Base-by-base conservation (phyloP, 73 alveolate species). In the Uronychia setigera region DNA sequence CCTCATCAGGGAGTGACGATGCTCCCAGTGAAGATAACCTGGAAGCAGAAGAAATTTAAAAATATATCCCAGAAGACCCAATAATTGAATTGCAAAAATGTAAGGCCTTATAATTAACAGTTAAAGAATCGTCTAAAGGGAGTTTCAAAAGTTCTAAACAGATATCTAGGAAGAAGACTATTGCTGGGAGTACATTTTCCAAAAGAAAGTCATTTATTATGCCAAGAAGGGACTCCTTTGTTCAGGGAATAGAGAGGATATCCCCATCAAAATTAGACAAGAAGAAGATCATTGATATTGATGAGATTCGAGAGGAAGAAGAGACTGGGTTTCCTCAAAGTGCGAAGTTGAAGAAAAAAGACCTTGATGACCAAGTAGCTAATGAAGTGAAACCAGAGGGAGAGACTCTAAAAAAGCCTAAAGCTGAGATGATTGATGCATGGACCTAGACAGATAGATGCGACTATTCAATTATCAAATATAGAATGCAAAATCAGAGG, bases 21-120 rank as follows among this genome's bases (percentile, higher is more conserved):
- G 98, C 90, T 28, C 99, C 99, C 33, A 92, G 98, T n/a, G 98
- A 93, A 34, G 99, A 96, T 81, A 96, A 96, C 88, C 83, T 96
- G 67, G 94, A 93, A 28, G 92, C 85, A 34, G 97, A 93, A 79
- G 94, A 94, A 76, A 89, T 96, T 25, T 83, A 82, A 79, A 91
- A 92, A 80, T 78, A 94, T 35, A 82, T 96, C 88, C 99, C 99
- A 32, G 87, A 79, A 33, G 94, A 89, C 11, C 87, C 92, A 81
- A 92, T 84, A 59, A 88, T n/a, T n/a, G n/a, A n/a, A n/a, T n/a
- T n/a, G n/a, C n/a, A n/a, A n/a, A n/a, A n/a, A n/a, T n/a, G n/a
- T n/a, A n/a, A n/a, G n/a, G n/a, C n/a, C n/a, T n/a, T n/a, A n/a
- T n/a, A n/a, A n/a, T n/a, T n/a, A n/a, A n/a, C n/a, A n/a, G n/a